Evolutionary conservation across 805 yeast species (phyloP).

Genomic region (Blastobotrys chiropterorum): DNA sequence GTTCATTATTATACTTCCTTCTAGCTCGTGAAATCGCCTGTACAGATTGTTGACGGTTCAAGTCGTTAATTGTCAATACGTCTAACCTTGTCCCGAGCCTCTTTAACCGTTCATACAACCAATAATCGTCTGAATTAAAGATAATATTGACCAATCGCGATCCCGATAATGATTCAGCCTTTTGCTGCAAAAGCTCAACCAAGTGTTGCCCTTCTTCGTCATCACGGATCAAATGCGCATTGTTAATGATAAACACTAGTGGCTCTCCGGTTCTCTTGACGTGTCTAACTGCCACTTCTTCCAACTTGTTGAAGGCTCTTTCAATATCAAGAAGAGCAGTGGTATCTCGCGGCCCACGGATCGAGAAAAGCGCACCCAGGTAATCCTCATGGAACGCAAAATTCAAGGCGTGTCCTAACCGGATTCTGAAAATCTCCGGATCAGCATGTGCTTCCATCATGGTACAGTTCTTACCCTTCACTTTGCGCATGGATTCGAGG

Average conservation of each 20-base stretch:
- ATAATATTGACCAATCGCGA: slow-evolving; percentile 64
- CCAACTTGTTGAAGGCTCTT: slow-evolving; percentile 70
- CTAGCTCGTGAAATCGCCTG: slow-evolving; percentile 49
- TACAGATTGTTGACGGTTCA: slow-evolving; percentile 49
- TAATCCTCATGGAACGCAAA: slow-evolving; percentile 75
- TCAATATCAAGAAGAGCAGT: slow-evolving; percentile 78
- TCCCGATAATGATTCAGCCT: slow-evolving; percentile 73
- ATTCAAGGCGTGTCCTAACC: slow-evolving; percentile 70
- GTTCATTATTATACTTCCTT: slow-evolving; percentile 36
- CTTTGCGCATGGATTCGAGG: slow-evolving; percentile 61
- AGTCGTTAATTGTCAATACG: slow-evolving; percentile 57
- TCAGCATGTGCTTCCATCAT: slow-evolving; percentile 80
- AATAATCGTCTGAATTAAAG: slow-evolving; percentile 78
- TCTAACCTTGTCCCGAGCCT: slow-evolving; percentile 68
- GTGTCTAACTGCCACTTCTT: slow-evolving; percentile 55
- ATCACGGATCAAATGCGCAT: slow-evolving; percentile 61
- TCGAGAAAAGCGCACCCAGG: slow-evolving; percentile 72
- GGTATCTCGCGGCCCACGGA: slow-evolving; percentile 79
- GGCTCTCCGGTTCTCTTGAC: slow-evolving; percentile 42
- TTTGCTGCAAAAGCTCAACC: slow-evolving; percentile 72
- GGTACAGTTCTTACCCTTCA: slow-evolving; percentile 57
- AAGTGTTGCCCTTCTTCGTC: slow-evolving; percentile 68
- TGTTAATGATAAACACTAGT: slow-evolving; percentile 62
- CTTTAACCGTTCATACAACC: slow-evolving; percentile 76
- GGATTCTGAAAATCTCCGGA: slow-evolving; percentile 70